Base-by-base conservation (phyloP, 2,329 filamentous ascomycete genomes). In the Trichoderma koningii region DNA sequence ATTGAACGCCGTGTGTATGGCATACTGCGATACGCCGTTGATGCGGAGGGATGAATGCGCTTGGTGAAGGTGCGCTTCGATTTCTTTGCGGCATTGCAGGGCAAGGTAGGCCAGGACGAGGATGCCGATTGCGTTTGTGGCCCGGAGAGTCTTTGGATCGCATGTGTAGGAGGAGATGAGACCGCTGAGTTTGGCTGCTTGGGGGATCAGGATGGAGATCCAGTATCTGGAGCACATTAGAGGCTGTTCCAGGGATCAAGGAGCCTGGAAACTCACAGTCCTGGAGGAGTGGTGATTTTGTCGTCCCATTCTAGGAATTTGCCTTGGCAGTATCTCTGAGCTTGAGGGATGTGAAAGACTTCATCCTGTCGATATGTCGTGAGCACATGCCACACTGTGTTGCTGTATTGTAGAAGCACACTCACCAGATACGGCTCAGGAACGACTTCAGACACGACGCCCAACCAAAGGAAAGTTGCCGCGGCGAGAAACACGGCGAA, bases 211-310 rank as follows among this genome's bases (percentile, higher is more conserved):
- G 3, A 76, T 68, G 0, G 82, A 83, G 5, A 84, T 68, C 17
- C 81, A 69, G 66, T 85, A 85, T 7, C 82, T 85, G 15, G 10
- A 26, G 2, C 26, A 30, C 2, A 19, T 52, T 34, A 52, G 50
- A n/a, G n/a, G n/a, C n/a, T n/a, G n/a, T n/a, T n/a, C n/a, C n/a
- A n/a, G n/a, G n/a, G n/a, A n/a, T n/a, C n/a, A n/a, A n/a, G n/a
- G n/a, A n/a, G n/a, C n/a, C n/a, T n/a, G n/a, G n/a, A n/a, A n/a
- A 71, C 81, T 75, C 81, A 92, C 80, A 99, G 80, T 41, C 93
- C 95, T 0, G 95, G 94, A 0, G 95, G 95, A 1, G 95, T 99
- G 0, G 95, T 99, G 73, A 99, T 95, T 76, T 98, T 99, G 66
- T 94, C 89, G 76, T 99, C 93, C 95, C 95, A 99, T 64, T 91